Evolutionary conservation across 768 basidiomycete genomes (phyloP), one percentile per base, ranked within the genome.

Genomic region (Russula sp.): DNA sequence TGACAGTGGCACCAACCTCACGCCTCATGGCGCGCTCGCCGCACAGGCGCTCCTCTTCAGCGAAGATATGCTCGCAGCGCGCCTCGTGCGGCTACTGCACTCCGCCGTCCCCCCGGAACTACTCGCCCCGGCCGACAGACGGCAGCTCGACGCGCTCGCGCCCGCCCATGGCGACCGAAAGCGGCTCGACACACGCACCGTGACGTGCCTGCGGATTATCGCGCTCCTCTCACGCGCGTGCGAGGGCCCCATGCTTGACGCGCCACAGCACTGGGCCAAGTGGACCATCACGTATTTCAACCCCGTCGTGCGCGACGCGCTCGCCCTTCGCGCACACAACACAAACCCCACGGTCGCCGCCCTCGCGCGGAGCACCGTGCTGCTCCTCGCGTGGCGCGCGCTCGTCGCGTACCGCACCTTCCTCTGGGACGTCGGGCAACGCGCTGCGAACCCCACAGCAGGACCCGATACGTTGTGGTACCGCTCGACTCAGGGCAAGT

Each of bases 331-430:
- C n/a, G 31, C 4, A 3, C 40, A 56, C 34, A 20, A 50, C 34
- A 20, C 40, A 18, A 22, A 52, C 3, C 44, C 61, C 3, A 20
- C 20, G 2, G 42, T 63, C 22, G 52, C 45, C 6, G 8, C 20
- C 3, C 51, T 63, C 47, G 57, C 62, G 18, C 45, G 42, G 20
- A 53, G 62, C 52, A 49, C 57, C 7, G 20, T 2, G 4, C 39
- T 63, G 10, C 32, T 63, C 57, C 39, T 63, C 39, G 52, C 62
- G 10, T 40, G 62, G 57, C 62, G 57, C 18, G 57, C 62, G 1
- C 62, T 63, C 11, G 20, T 63, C 6, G 7, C 52, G 11, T 63
- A 59, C 16, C 62, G 57, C 10, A 1, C 57, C 18, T 63, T 63
- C 52, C 57, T 63, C 47, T 47, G 20, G 16, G 45, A 55, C 22